Base-by-base conservation (phyloP, 2,329 filamentous ascomycete genomes). In the Hypoxylon sp. region DNA sequence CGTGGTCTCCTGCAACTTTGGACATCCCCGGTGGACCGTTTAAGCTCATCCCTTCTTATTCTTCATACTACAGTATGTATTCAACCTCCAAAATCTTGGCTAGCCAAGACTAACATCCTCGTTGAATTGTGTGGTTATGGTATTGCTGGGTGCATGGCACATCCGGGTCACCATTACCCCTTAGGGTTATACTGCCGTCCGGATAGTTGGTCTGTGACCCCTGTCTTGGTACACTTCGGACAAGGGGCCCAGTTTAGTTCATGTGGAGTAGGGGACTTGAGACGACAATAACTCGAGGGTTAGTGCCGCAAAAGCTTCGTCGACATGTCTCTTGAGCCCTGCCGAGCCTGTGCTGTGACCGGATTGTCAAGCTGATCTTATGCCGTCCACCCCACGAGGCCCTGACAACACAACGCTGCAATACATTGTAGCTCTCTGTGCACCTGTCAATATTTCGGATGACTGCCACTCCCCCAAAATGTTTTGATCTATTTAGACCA, bases 291-390 rank as follows among this genome's bases (percentile, higher is more conserved):
- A n/a, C 76, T 78, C 76, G 75, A 75, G 71, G 37, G 67, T 73
- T 75, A 76, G 72, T 74, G 76, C 75, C 74, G 71, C 77, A 77
- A 77, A 70, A 73, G 69, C 73, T 74, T 76, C 73, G 75, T 75
- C 74, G 74, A 75, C 75, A 73, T 65, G 58, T 68, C 63, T 69
- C 67, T 68, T 70, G 63, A 63, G 62, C 65, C 61, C 69, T 73
- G 73, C 74, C 75, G 74, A 74, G 73, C 71, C 75, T 73, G 74
- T 78, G 78, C 80, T 82, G 80, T 78, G 80, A 83, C 81, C 81
- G 81, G 81, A 81, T 79, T 78, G 77, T 76, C 77, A 73, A 80
- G 78, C 72, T 80, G 77, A 79, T 82, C 77, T 82, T 81, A 81
- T 82, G 81, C 81, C 81, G 80, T 78, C 73, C 76, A 74, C 72